A percentile compares a stretch with the other conserved stretches of the same genome.
These are phyloP conservation scores for Trichocladium uniseriatum DNA, from an alignment of 495 filamentous ascomycete genomes.

Conservation along the genomic window DNA sequence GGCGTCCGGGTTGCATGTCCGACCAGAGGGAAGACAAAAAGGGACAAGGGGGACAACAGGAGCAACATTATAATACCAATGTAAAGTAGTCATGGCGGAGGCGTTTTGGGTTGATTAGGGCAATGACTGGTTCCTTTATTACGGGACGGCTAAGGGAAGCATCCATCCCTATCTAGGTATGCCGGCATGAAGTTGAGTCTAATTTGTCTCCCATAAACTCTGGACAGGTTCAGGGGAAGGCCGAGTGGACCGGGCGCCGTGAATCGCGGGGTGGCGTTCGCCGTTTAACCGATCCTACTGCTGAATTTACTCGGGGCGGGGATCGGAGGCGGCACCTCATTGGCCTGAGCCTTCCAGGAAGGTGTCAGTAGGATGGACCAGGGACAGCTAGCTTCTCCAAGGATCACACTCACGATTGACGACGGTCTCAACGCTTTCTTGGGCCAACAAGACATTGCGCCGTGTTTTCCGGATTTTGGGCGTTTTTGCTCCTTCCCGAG, in stretches of 20 bases:
- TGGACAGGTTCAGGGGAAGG: neutral
- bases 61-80: conserved; percentile 12
- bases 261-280: neutral
- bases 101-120: conserved; percentile 14
- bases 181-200: too few relatives aligned
- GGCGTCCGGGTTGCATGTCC: conserved; percentile 6
- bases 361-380: neutral
- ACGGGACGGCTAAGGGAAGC: neutral
- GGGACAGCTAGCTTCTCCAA: neutral
- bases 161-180: too few relatives aligned
- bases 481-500: neutral
- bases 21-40: conserved; percentile 12
- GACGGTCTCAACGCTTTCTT: neutral
- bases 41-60: neutral
- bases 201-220: too few relatives aligned
- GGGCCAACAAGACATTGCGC: neutral
- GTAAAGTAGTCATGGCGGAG: conserved; percentile 17
- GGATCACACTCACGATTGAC: conserved; percentile 1
- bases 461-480: neutral
- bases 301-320: too few relatives aligned
- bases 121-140: conserved; percentile 9
- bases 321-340: neutral
- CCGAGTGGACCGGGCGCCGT: neutral
- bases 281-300: too few relatives aligned
- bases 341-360: neutral